These are phyloP conservation scores for Alternaria brassicae DNA, from an alignment of 2,329 filamentous ascomycete species.

Conservation along the genomic window DNA sequence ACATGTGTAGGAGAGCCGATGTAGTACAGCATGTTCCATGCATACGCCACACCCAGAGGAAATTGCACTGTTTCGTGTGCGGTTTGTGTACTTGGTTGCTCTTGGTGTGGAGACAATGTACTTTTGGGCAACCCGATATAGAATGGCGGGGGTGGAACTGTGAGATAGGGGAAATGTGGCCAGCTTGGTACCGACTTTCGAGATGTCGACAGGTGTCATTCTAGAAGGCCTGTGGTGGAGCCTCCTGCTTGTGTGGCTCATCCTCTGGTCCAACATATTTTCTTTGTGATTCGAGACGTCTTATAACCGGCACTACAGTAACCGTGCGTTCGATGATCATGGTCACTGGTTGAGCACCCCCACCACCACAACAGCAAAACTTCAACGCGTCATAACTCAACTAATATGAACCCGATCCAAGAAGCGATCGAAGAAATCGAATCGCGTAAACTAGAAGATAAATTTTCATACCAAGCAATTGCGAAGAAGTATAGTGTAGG, in stretches of 20 bases:
- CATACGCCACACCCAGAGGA: not conserved
- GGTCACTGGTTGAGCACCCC: too few relatives aligned
- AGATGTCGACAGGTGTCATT: not conserved
- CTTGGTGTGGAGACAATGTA: not conserved
- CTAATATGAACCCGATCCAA: too few relatives aligned
- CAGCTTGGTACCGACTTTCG: not conserved
- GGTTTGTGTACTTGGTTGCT: not conserved
- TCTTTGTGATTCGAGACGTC: not conserved
- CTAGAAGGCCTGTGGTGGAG: not conserved
- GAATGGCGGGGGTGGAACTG: not conserved
- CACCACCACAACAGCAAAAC: too few relatives aligned
- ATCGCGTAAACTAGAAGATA: too few relatives aligned
- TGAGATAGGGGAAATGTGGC: not conserved
- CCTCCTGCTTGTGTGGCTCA: not conserved
- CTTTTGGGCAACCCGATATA: not conserved
- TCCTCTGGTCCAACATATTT: not conserved
- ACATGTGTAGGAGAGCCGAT: slow-evolving; percentile 14
- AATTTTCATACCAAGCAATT: too few relatives aligned
- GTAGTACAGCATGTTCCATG: slow-evolving; percentile 2
- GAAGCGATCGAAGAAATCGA: too few relatives aligned
- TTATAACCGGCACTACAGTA: not conserved
- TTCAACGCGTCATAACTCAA: too few relatives aligned
- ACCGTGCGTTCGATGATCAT: too few relatives aligned
- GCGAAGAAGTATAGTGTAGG: too few relatives aligned
- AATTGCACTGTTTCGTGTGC: not conserved